These are phyloP conservation scores for Cryomyces minteri DNA, from an alignment of 495 filamentous ascomycete species.

Conservation along the genomic window DNA sequence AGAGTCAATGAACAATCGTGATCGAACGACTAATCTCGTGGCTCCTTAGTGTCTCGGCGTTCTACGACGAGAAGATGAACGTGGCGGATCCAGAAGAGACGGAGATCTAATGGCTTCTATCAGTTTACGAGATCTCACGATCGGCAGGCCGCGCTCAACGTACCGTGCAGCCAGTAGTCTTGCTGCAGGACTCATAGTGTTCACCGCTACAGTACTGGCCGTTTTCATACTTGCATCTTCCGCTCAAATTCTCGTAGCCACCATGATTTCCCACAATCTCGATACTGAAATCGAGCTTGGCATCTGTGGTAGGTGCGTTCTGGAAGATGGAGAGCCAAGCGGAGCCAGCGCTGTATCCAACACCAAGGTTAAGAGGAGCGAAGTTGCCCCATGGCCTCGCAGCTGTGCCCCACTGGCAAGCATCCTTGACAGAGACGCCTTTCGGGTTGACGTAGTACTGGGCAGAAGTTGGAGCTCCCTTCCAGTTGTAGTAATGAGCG, in stretches of 20 bases:
- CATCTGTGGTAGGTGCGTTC: conserved; percentile 38
- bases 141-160: conserved; percentile 1
- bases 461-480: conserved; percentile 57
- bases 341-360: conserved; percentile 40
- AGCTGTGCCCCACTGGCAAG: conserved; percentile 58
- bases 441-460: conserved; percentile 94
- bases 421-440: conserved; percentile 45
- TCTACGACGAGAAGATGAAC: conserved; percentile 6
- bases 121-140: background rate
- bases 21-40: too few species aligned
- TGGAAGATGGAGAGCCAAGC: conserved; percentile 76
- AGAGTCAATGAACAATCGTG: too few species aligned
- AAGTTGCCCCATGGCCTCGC: conserved; percentile 55
- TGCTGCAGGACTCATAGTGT: conserved; percentile 12
- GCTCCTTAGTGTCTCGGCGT: too few species aligned
- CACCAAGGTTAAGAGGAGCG: conserved; percentile 77
- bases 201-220: conserved; percentile 37
- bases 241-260: conserved; percentile 33
- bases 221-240: conserved; percentile 50
- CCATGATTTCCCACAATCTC: conserved; percentile 32
- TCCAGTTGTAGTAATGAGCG: conserved; percentile 53
- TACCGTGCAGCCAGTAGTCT: conserved; percentile 17
- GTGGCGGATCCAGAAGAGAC: conserved; percentile 9
- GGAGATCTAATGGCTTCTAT: conserved; percentile 4
- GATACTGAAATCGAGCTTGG: conserved; percentile 51